Percentiles rank a stretch among this genome's conserved stretches.
Conservation (phyloP, 176 grass and related monocot genomes). For the Luzula sylvatica region DNA sequence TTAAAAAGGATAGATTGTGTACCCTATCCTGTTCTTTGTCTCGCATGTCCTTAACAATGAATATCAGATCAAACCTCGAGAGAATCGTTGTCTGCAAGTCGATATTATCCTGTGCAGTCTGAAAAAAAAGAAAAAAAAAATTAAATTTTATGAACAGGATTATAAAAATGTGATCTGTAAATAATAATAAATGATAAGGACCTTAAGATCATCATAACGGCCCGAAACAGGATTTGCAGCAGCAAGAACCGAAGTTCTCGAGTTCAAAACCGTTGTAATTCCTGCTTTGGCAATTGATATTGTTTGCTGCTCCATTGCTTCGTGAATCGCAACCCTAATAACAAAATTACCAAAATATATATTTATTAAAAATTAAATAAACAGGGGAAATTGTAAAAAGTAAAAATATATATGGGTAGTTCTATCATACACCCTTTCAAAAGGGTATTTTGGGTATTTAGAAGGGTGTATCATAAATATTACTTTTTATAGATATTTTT, state of each 20-base stretch:
- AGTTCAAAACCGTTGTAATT: constrained; percentile 95
- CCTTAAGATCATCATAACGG: constrained; percentile 94
- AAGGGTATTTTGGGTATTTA: too few species aligned
- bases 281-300: constrained; percentile 99
- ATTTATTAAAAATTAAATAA: not conserved
- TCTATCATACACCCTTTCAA: too few species aligned
- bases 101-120: constrained; percentile 97
- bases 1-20: constrained; percentile 12
- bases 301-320: constrained; percentile 97
- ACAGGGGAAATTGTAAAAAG: too few species aligned
- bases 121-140: constrained; percentile 19
- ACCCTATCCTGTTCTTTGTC: constrained; percentile 93
- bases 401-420: too few species aligned
- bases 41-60: constrained; percentile 94
- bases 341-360: not conserved
- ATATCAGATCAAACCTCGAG: constrained; percentile 93
- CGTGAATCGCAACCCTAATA: constrained; percentile 93
- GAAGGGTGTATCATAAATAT: too few species aligned
- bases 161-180: constrained; percentile 1
- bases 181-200: constrained; percentile 4
- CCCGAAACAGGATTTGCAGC: constrained; percentile 93
- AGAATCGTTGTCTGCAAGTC: constrained; percentile 97
- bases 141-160: not conserved
- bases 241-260: constrained; percentile 93
- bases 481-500: too few species aligned